phyloP scores from a whole-genome alignment of 805 yeast genomes.

The Isabelozyma gotoi region DNA sequence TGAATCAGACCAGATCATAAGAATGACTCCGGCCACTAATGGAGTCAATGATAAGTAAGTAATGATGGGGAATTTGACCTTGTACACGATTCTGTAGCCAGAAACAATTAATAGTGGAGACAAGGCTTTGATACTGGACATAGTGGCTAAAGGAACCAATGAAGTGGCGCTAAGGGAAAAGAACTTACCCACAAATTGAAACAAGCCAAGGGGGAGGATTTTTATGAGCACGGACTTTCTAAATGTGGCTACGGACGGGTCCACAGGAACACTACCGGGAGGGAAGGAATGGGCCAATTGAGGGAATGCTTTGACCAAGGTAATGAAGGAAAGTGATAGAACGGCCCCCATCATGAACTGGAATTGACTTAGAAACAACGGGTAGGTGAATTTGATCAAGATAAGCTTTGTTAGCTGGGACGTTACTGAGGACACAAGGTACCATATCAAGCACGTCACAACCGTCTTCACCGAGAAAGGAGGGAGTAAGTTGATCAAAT shows the following conservation, averaged over 20 bases:
- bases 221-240: constrained; percentile 37
- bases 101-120: constrained; percentile 61
- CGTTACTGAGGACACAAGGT: constrained; percentile 58
- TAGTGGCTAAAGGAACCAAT: constrained; percentile 64
- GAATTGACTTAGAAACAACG: constrained; percentile 62
- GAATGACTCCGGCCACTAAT: constrained; percentile 50
- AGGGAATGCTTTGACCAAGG: constrained; percentile 30
- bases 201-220: constrained; percentile 61
- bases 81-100: constrained; percentile 52
- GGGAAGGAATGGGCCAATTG: constrained; percentile 44
- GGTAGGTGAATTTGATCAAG: constrained; percentile 54
- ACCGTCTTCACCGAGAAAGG: constrained; percentile 38
- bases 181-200: constrained; percentile 64
- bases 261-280: constrained; percentile 51
- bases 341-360: constrained; percentile 56
- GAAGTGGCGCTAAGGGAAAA: constrained; percentile 66
- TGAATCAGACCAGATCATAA: constrained; percentile 42
- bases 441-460: constrained; percentile 57
- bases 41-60: constrained; percentile 56
- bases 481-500: constrained; percentile 14
- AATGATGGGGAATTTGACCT: constrained; percentile 47
- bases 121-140: constrained; percentile 66
- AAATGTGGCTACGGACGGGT: constrained; percentile 19
- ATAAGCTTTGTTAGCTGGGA: constrained; percentile 63
- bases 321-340: constrained; percentile 40